These are phyloP conservation scores for Camelina neglecta DNA, from an alignment of 345 rosid species.

Conservation along the genomic window DNA sequence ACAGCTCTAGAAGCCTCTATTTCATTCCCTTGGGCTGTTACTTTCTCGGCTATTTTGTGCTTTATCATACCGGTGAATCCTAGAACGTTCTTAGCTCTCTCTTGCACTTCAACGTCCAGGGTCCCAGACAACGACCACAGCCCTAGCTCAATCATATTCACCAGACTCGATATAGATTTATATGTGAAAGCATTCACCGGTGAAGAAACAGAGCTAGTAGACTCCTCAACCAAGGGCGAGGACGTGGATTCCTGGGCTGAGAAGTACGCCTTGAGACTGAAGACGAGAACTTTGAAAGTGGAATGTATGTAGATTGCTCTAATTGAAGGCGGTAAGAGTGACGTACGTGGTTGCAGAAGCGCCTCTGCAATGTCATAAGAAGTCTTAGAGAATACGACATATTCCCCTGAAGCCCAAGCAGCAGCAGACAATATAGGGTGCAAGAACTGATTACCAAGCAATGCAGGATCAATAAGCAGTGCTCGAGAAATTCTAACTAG, in stretches of 20 bases:
- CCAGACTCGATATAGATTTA: conserved; percentile 57
- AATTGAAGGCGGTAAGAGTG: conserved; percentile 68
- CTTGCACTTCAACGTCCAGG: conserved; percentile 81
- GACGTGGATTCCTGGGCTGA: conserved; percentile 39
- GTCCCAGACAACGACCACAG: conserved; percentile 57
- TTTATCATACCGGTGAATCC: conserved; percentile 69
- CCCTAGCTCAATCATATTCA: conserved; percentile 62
- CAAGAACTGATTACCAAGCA: conserved; percentile 84
- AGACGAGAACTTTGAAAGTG: conserved; percentile 68
- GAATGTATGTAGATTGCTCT: conserved; percentile 80
- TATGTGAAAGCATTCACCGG: conserved; percentile 44
- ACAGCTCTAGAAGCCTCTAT: conserved; percentile 51
- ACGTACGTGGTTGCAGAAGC: conserved; percentile 82
- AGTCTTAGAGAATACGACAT: conserved; percentile 66
- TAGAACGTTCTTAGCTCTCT: conserved; percentile 73
- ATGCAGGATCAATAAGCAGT: conserved; percentile 93
- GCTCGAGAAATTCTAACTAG: conserved; percentile 75
- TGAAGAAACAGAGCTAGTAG: conserved; percentile 39
- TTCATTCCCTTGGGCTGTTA: conserved; percentile 36
- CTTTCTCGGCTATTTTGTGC: conserved; percentile 50
- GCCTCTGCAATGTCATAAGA: conserved; percentile 85
- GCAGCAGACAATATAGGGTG: conserved; percentile 83
- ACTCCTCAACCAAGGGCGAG: conserved; percentile 42
- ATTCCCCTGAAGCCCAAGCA: conserved; percentile 95
- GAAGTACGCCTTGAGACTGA: conserved; percentile 54